These are phyloP conservation scores for Lasiosphaeriaceae sp. DNA, from an alignment of 495 filamentous ascomycete genomes.

Conservation along the genomic window DNA sequence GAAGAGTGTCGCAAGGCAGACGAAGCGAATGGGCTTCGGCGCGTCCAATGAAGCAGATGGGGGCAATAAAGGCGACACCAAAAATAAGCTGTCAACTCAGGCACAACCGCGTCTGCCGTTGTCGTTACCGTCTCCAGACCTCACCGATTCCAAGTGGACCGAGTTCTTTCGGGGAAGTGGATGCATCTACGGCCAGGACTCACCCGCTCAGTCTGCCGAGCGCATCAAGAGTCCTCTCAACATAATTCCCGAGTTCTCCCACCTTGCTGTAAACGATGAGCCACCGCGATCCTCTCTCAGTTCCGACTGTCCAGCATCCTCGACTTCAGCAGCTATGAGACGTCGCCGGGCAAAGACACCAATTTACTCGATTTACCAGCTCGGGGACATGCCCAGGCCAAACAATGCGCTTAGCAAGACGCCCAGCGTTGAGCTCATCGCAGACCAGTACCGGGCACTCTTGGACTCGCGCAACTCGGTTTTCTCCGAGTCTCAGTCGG, in stretches of 20 bases:
- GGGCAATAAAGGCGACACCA: constrained; percentile 23
- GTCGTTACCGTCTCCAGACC: constrained; percentile 15
- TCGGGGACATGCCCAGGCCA: constrained; percentile 27
- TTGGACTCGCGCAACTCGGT: constrained; percentile 31
- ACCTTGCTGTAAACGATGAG: constrained; percentile 27
- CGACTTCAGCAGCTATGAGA: constrained; percentile 17
- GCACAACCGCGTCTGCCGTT: constrained; percentile 16
- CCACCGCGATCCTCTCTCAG: constrained; percentile 7
- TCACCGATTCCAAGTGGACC: constrained; percentile 33
- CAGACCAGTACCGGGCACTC: constrained; percentile 42
- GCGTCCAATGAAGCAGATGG: constrained; percentile 13
- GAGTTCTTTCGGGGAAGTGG: constrained; percentile 32
- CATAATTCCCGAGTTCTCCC: constrained; percentile 38
- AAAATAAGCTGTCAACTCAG: constrained; percentile 16
- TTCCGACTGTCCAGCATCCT: not conserved
- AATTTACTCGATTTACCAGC: constrained; percentile 38
- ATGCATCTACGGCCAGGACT: constrained; percentile 19
- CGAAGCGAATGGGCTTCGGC: constrained; percentile 13
- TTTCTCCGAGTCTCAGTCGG: constrained; percentile 17
- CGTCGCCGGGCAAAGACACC: constrained; percentile 45
- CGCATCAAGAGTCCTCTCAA: constrained; percentile 12
- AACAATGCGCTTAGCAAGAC: constrained; percentile 24
- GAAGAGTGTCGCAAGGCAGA: constrained; percentile 31
- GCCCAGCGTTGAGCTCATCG: constrained; percentile 40
- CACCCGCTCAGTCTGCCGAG: not conserved